Conservation (phyloP, 1,284 basidiomycete genomes). For the Mycocalia duriaeana region DNA sequence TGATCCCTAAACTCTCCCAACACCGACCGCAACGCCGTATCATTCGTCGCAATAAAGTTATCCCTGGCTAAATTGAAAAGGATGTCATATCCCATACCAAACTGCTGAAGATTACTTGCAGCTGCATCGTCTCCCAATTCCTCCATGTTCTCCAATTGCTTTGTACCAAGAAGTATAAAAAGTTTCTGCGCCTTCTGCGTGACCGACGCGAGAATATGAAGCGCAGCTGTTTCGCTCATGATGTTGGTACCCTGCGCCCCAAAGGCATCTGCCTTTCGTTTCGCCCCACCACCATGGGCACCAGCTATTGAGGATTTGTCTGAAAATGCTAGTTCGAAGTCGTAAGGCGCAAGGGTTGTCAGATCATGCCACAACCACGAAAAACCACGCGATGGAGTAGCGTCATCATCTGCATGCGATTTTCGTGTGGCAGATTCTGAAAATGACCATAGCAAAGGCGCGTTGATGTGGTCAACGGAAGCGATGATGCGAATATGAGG, state of each 20-base stretch:
- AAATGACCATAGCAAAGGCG: slow-evolving; percentile 73
- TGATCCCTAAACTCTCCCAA: slow-evolving; percentile 90
- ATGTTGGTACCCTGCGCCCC: slow-evolving; percentile 30
- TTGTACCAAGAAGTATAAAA: slow-evolving; percentile 62
- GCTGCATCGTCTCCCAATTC: slow-evolving; percentile 26
- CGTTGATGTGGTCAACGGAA: slow-evolving; percentile 81
- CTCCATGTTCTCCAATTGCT: slow-evolving; percentile 60
- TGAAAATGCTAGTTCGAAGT: slow-evolving; percentile 67
- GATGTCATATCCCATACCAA: slow-evolving; percentile 58
- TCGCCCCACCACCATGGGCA: slow-evolving; percentile 40
- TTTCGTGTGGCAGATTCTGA: slow-evolving; percentile 55
- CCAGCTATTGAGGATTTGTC: slow-evolving; percentile 62
- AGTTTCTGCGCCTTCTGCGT: slow-evolving; percentile 82
- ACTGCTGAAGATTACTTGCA: slow-evolving; percentile 35
- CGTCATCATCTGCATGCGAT: slow-evolving; percentile 20
- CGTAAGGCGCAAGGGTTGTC: slow-evolving; percentile 79
- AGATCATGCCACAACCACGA: slow-evolving; percentile 87
- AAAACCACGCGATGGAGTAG: slow-evolving; percentile 54
- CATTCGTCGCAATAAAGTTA: slow-evolving; percentile 83
- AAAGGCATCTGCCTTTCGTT: slow-evolving; percentile 27
- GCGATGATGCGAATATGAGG: slow-evolving; percentile 76
- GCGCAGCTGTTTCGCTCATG: slow-evolving; percentile 77
- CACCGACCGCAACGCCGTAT: slow-evolving; percentile 75
- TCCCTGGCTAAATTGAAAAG: slow-evolving; percentile 67
- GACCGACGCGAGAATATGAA: slow-evolving; percentile 81